Evolutionary conservation across 177 flowering plant genomes (phyloP), one percentile per base, ranked within the genome.

Genomic region (Vitis hybrid): DNA sequence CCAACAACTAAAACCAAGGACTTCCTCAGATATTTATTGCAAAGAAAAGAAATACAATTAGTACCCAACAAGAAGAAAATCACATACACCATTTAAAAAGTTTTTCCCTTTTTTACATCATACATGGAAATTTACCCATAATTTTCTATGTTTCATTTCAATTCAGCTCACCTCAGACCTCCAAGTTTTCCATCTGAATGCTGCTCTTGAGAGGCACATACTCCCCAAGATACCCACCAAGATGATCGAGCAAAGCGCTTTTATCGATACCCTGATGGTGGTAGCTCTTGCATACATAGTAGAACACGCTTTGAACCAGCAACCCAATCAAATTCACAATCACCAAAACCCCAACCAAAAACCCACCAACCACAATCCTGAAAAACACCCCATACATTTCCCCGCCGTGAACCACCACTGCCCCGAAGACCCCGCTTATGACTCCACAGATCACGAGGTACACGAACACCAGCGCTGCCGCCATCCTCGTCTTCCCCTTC

Each of bases 181-280:
- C 91, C 84, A 91, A 64, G 72, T 72, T 85, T 68, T 94, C 97
- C 97, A 94, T 87, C 83, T 94, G 97, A 85, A 92, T 80, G 79
- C 84, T 94, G 79, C 99, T 91, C 85, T 94, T 93, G 39, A 94
- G 81, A 53, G 98, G 99, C 74, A 94, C 96, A 76, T 94, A 94
- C 66, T 94, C 98, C 3, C 99, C 99, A 68, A 94, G 90, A 72
- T 94, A 94, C 2, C 98, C 99, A 51, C 98, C 98, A 58, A 94
- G 93, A 77, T 94, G 98, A 70, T 94, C 99, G 64, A 88, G 81
- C 79, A 94, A 76, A 7, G 92, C 99, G 9, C 62, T 77, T 85
- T 93, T 94, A 76, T 94, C 99, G 70, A 94, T 94, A 63, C 79
- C 90, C 66, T 94, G 88, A 78, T 85, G 89, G 67, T 94, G 99